These are phyloP conservation scores for Sugiyamaella xylanicola DNA, from an alignment of 1,139 yeast species.

Conservation along the genomic window DNA sequence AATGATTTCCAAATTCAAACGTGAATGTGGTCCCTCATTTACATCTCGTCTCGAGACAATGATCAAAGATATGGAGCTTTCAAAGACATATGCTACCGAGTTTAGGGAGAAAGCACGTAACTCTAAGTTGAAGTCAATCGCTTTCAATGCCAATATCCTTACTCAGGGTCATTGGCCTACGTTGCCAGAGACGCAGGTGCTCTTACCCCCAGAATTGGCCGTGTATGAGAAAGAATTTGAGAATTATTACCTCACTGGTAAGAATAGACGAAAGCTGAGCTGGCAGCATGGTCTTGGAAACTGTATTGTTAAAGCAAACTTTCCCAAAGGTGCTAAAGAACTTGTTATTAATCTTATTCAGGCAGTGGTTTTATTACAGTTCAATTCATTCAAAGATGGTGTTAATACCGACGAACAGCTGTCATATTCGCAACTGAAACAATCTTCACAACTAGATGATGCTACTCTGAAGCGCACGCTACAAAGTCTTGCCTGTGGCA, in stretches of 20 bases:
- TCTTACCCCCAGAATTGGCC: slow-evolving; percentile 36
- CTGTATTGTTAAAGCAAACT: slow-evolving; percentile 40
- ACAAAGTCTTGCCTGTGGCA: slow-evolving; percentile 39
- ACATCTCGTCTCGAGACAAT: slow-evolving; percentile 41
- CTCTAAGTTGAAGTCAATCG: slow-evolving; percentile 26
- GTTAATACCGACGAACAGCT: slow-evolving; percentile 25
- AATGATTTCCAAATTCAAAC: slow-evolving; percentile 36
- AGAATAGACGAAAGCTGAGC: slow-evolving; percentile 33
- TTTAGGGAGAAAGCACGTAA: slow-evolving; percentile 30
- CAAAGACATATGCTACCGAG: slow-evolving; percentile 31
- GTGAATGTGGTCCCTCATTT: slow-evolving; percentile 41
- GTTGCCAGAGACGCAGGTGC: slow-evolving; percentile 38
- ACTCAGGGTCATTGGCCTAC: slow-evolving; percentile 42
- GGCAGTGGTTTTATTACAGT: slow-evolving; percentile 38
- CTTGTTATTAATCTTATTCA: slow-evolving; percentile 39
- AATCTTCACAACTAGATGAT: slow-evolving; percentile 30
- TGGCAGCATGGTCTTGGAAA: slow-evolving; percentile 42
- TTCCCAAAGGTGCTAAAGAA: slow-evolving; percentile 40
- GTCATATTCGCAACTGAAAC: slow-evolving; percentile 32
- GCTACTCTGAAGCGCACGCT: slow-evolving; percentile 35
- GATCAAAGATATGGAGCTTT: slow-evolving; percentile 42
- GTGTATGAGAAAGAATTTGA: slow-evolving; percentile 32
- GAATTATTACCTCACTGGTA: slow-evolving; percentile 29
- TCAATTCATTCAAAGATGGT: slow-evolving; percentile 28
- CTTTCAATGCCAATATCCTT: slow-evolving; percentile 38